These are phyloP conservation scores for Iris pallida DNA, from an alignment of 116 monocot species.

Conservation along the genomic window DNA sequence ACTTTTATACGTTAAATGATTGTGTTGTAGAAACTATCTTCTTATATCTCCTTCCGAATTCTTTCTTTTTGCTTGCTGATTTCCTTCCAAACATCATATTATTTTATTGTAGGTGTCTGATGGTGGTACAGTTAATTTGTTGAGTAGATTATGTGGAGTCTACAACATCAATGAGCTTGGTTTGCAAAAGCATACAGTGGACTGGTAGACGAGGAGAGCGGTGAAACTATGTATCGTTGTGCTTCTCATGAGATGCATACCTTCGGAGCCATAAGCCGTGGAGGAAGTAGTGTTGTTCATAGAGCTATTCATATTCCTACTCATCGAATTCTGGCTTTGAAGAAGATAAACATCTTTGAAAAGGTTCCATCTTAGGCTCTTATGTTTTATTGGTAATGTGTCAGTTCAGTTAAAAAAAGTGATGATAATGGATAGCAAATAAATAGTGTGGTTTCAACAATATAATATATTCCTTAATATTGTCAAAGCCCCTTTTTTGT, in stretches of 20 bases:
- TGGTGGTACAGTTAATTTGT: constrained; percentile 84
- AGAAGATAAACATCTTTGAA: constrained; percentile 91
- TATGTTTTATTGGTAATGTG: constrained; percentile 2
- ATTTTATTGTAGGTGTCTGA: constrained; percentile 70
- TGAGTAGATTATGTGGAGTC: constrained; percentile 82
- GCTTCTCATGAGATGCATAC: constrained; percentile 91
- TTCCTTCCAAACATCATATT: background rate
- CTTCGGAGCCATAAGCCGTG: constrained; percentile 93
- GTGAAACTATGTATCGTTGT: constrained; percentile 79
- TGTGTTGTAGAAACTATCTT: too few relatives aligned
- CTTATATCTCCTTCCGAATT: too few relatives aligned
- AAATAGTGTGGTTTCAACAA: too few relatives aligned
- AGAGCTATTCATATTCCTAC: constrained; percentile 77
- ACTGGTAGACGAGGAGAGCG: constrained; percentile 45
- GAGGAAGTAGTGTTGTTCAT: constrained; percentile 92
- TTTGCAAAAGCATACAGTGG: constrained; percentile 68
- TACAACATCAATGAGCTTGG: constrained; percentile 93
- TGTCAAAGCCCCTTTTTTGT: too few relatives aligned
- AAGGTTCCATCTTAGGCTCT: constrained; percentile 47
- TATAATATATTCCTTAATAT: too few relatives aligned
- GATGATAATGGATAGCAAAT: too few relatives aligned
- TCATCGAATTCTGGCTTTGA: constrained; percentile 84
- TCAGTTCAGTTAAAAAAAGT: too few relatives aligned
- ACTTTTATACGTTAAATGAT: too few relatives aligned
- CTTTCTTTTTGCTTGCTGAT: background rate